A percentile compares a stretch with the other conserved stretches of the same genome.
Evolutionary conservation across 2,329 filamentous ascomycete genomes (phyloP).

Genomic region (Talaromyces sp.): DNA sequence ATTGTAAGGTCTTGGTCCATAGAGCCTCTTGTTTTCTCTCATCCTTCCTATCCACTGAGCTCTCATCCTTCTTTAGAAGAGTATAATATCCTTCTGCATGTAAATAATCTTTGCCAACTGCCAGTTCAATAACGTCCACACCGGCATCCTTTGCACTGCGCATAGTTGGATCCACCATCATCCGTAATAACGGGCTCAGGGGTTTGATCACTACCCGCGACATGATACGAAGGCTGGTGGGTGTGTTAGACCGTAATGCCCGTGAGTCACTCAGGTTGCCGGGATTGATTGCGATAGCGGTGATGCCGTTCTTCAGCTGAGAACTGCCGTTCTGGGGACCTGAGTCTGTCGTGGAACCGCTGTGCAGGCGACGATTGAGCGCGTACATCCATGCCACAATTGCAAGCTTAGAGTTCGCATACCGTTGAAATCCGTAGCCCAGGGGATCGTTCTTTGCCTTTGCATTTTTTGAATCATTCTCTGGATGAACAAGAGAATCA

Average conservation of each 20-base stretch:
- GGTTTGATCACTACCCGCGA: conserved; percentile 28
- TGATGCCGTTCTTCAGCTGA: conserved; percentile 22
- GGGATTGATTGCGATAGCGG: conserved; percentile 34
- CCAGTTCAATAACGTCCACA: conserved; percentile 30
- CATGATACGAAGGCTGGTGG: conserved; percentile 24
- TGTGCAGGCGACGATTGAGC: conserved; percentile 31
- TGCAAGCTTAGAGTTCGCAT: conserved; percentile 44
- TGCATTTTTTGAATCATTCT: not conserved
- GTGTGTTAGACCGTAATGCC: conserved; percentile 35
- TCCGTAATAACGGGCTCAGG: conserved; percentile 28
- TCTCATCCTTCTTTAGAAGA: conserved; percentile 29
- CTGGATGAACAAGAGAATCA: conserved; percentile 5
- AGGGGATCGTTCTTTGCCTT: conserved; percentile 27
- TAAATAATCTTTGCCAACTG: conserved; percentile 26
- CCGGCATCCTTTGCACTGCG: conserved; percentile 32
- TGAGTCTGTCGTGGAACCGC: conserved; percentile 7
- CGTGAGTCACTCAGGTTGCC: conserved; percentile 39
- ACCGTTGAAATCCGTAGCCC: conserved; percentile 44
- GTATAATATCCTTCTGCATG: conserved; percentile 37
- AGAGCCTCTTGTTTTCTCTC: conserved; percentile 30
- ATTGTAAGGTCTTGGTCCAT: conserved; percentile 37
- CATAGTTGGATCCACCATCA: conserved; percentile 29
- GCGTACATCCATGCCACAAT: conserved; percentile 42
- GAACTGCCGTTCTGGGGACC: not conserved
- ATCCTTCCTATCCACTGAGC: conserved; percentile 32